Evolutionary conservation across 129 eudicot species (phyloP), one percentile per base, ranked within the genome.

Genomic region (Artemisia annua): DNA sequence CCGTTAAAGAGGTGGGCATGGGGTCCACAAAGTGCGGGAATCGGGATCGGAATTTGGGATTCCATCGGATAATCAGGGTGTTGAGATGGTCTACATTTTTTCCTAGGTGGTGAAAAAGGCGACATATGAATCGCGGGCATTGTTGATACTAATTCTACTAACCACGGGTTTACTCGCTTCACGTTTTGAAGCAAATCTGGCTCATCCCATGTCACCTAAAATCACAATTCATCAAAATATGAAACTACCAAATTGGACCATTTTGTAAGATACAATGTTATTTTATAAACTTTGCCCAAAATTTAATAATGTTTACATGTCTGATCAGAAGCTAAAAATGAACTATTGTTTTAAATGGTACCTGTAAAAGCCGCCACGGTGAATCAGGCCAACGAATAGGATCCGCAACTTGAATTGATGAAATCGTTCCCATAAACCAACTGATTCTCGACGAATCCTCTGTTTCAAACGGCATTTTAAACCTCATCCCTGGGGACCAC

Each of bases 291-390:
- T 30, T 30, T 30, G 5, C 35, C 35, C 35, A 32, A 39, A 39
- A 39, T 7, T 39, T 39, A 39, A 6, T 39, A 7, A 39, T 1
- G 9, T 35, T 35, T 35, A 35, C 10, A 39, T 5, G 8, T 39
- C 2, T 39, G 46, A 39, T 39, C 10, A 39, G 10, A 7, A 39
- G 10, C 10, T 7, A 39, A 39, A 39, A 39, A 4, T 0, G 10
- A 7, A 39, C 2, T 39, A 39, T 39, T 6, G 46, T 16, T 56
- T 66, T 3, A 0, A 54, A 26, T 28, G 18, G 72, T 84, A 94
- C 99, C 96, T 94, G 99, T 39, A 94, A 88, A 72, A 94, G 99
- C 66, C 99, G 83, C 99, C 99, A 94, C 2, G 96, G 99, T 4
- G 99, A 94, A 76, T 94, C 97, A 14, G 99, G 96, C 99, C 99